These are phyloP conservation scores for Botryotinia calthae DNA, from an alignment of 2,329 filamentous ascomycete genomes.

Conservation along the genomic window DNA sequence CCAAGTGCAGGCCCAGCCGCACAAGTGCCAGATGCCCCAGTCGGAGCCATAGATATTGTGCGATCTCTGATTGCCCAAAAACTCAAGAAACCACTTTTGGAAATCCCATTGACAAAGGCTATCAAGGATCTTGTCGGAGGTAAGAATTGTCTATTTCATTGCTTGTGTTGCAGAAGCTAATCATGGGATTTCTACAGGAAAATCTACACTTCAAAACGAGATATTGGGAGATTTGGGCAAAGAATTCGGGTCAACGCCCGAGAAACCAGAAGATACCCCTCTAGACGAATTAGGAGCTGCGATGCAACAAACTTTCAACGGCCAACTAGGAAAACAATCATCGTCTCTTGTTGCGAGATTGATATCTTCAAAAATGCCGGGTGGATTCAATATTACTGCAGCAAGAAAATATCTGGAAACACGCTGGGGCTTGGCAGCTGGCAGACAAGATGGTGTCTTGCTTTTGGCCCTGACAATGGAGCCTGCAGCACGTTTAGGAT, in stretches of 20 bases:
- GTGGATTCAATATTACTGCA: constrained; percentile 97
- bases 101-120: constrained; percentile 90
- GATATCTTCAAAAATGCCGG: constrained; percentile 99
- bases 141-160: constrained; percentile 46
- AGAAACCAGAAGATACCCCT: constrained; percentile 97
- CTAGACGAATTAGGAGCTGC: constrained; percentile 91
- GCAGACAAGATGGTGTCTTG: constrained; percentile 87
- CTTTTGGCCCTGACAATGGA: constrained; percentile 91
- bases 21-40: constrained; percentile 79
- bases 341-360: constrained; percentile 88
- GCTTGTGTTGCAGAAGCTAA: constrained; percentile 21
- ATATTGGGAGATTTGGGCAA: constrained; percentile 97
- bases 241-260: constrained; percentile 95
- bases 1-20: constrained; percentile 82
- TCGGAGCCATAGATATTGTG: constrained; percentile 86
- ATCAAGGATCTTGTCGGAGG: constrained; percentile 98
- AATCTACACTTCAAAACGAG: constrained; percentile 98
- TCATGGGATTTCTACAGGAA: constrained; percentile 57
- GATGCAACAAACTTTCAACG: constrained; percentile 99
- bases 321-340: constrained; percentile 95
- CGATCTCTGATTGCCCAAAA: constrained; percentile 92
- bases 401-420: constrained; percentile 94
- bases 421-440: constrained; percentile 82
- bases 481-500: constrained; percentile 80
- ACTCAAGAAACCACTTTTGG: constrained; percentile 87